A percentile compares a stretch with the other conserved stretches of the same genome.
Conservation (phyloP, 495 filamentous ascomycete genomes). For the Penicillium pancosmium region DNA sequence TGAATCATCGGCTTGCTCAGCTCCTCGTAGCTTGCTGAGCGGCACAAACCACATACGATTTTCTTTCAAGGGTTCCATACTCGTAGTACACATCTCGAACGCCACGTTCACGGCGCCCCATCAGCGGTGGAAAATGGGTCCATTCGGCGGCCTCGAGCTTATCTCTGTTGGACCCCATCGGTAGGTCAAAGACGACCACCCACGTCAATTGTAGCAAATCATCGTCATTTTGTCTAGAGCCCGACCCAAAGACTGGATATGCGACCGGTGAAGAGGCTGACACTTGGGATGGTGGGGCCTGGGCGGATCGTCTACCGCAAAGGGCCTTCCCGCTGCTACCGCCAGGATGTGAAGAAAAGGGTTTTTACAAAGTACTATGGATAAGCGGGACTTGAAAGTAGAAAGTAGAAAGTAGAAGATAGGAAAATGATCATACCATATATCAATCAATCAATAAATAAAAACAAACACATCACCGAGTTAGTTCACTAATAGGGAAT, state of each 20-base stretch:
- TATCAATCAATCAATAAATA: not conserved
- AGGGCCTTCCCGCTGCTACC: constrained; percentile 17
- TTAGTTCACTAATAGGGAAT: not conserved
- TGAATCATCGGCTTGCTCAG: not conserved
- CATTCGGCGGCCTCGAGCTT: constrained; percentile 17
- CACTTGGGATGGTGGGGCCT: constrained; percentile 11
- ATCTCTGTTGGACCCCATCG: constrained; percentile 12
- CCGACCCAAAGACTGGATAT: constrained; percentile 3
- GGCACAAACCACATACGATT: not conserved
- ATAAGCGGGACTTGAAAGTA: too few relatives aligned
- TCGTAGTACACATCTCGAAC: not conserved
- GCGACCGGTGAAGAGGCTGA: constrained; percentile 26
- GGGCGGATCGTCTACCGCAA: constrained; percentile 12
- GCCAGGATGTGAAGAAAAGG: constrained; percentile 5
- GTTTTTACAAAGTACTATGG: not conserved
- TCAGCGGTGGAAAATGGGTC: constrained; percentile 5
- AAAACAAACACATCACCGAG: not conserved
- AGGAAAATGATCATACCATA: not conserved
- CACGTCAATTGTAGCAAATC: constrained; percentile 15
- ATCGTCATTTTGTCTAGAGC: constrained; percentile 13
- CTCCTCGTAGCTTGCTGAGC: not conserved
- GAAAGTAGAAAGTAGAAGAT: too few relatives aligned
- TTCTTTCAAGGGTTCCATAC: not conserved
- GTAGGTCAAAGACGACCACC: constrained; percentile 5
- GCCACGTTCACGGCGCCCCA: constrained; percentile 3